Base-by-base conservation (phyloP, 345 rosid genomes). In the Melastoma malabathricum region DNA sequence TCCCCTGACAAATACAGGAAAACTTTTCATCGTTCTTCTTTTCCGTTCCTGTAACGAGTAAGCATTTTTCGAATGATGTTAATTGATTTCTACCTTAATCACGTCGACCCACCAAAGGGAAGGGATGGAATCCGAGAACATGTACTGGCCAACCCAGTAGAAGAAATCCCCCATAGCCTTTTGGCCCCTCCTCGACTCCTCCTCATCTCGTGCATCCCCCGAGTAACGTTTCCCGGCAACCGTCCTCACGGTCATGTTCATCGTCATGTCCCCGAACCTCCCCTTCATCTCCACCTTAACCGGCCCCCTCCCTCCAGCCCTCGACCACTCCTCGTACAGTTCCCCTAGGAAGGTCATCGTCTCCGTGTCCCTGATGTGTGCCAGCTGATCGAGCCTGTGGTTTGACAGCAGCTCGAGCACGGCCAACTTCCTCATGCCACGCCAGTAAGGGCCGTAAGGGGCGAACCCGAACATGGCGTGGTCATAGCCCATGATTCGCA, bases 391-490 rank as follows among this genome's bases (percentile, higher is more conserved):
- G 8, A 65, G 74, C 34, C 64, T 50, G 31, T 52, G 61, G 48
- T 17, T 65, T 5, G 74, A 63, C 20, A 68, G 74, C 31, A 73
- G 71, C 58, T 68, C 58, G 27, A 50, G 31, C 0, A 46, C 18
- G 44, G 62, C 64, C 9, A 68, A 49, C 60, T 73, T 73, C 56
- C 74, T 59, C 45, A 56, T 18, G 15, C 69, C 52, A 2, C 67
- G 66, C 77, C 72, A 73, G 50, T 65, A 68, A 1, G 58, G 29
- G 12, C 71, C 74, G 1, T 73, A 62, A 15, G 72, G 73, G 7
- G 73, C 59, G 25, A 68, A 50, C 15, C 71, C 69, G 2, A 66
- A 3, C 66, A 65, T 43, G 23, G 39, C 56, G 29, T 55, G 52
- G 29, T 68, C 44, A 49, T 72, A 72, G 3, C 68, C 71, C 64